Evolutionary conservation across 306 rosid species (phyloP), one percentile per base, ranked within the genome.

Genomic region (Glycine soja): DNA sequence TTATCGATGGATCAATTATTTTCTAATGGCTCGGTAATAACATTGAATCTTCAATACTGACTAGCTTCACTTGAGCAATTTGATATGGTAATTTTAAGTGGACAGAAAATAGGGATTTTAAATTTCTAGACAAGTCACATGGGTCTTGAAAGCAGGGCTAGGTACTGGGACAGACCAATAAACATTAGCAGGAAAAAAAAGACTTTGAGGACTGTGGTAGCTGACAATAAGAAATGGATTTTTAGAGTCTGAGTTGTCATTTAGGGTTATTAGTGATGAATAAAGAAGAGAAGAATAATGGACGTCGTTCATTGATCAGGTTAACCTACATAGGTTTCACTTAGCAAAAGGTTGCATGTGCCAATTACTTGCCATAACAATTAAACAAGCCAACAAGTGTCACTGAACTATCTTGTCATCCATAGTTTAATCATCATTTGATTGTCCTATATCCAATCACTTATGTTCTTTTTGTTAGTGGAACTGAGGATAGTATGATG

Each of bases 131-230:
- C 8, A 4, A 51, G 72, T 61, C 40, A 13, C 47, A 50, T 76
- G 54, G 68, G 15, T 74, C 72, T 74, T 67, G 76, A 34, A 79
- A 74, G 77, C 3, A 3, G 63, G 46, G 47, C 45, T 38, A 45
- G 42, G n/a, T 76, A 63, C 53, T 42, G 45, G 45, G 54, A 30
- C 63, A 51, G 74, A 68, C 16, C 8, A 5, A 19, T 68, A 7
- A 76, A 58, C 32, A 45, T 16, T 38, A 14, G 18, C 18, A 3
- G 38, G 50, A 13, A 40, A 30, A 43, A 16, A 47, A 34, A n/a
- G 0, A 10, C 8, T 18, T 38, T 16, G 63, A 15, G 79, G 45
- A 32, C 10, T 62, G 72, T 45, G 53, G 32, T 66, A 47, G 65
- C 59, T 61, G 74, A 24, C 76, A 11, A 65, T 64, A 45, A 34